These are phyloP conservation scores for Ogataea neopini DNA, from an alignment of 805 yeast species.

Conservation along the genomic window DNA sequence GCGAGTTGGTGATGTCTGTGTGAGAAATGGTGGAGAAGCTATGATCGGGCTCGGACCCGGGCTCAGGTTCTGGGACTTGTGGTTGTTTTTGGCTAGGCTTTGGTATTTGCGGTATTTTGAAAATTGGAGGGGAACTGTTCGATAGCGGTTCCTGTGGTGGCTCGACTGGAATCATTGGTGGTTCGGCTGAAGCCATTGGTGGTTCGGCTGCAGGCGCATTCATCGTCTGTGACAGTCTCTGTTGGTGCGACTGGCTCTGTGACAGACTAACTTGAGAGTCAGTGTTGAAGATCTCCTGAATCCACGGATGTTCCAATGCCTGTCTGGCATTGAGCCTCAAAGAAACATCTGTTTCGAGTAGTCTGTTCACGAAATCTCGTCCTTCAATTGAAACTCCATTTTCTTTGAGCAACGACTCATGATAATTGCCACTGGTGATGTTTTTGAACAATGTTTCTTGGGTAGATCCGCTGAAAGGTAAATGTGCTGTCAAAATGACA, in stretches of 20 bases:
- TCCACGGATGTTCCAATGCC: constrained; percentile 84
- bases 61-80: constrained; percentile 19
- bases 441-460: constrained; percentile 81
- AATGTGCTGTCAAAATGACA: constrained; percentile 87
- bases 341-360: constrained; percentile 77
- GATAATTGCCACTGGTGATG: constrained; percentile 76
- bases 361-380: constrained; percentile 63
- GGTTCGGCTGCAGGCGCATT: neutral
- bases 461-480: constrained; percentile 92
- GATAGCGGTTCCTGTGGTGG: neutral
- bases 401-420: constrained; percentile 65
- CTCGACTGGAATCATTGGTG: neutral
- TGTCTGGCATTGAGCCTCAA: constrained; percentile 70
- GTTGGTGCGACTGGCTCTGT: constrained; percentile 71
- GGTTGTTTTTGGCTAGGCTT: constrained; percentile 25
- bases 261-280: constrained; percentile 56
- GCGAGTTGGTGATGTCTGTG: constrained; percentile 11
- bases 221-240: constrained; percentile 34
- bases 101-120: constrained; percentile 28
- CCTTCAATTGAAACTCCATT: constrained; percentile 69
- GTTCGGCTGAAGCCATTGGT: neutral
- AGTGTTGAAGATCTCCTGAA: constrained; percentile 38
- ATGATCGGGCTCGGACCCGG: constrained; percentile 3
- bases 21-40: neutral
- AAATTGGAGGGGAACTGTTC: constrained; percentile 10